Conservation (phyloP, 495 filamentous ascomycete species). For the Lasiosphaeriaceae sp. region DNA sequence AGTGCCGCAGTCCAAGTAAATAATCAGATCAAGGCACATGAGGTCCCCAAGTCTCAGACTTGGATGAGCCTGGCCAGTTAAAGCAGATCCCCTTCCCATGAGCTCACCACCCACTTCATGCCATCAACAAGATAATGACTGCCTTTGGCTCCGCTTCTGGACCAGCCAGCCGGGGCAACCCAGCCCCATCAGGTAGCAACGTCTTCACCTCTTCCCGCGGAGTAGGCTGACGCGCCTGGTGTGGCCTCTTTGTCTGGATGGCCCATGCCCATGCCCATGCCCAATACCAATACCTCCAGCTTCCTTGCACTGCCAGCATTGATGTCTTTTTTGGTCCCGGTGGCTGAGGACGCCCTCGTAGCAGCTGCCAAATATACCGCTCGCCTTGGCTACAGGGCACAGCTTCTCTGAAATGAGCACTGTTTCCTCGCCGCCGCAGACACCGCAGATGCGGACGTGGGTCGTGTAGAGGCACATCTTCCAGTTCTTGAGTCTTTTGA, state of each 20-base stretch:
- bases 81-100: no score
- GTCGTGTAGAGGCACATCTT: constrained; percentile 41
- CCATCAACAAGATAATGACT: neutral
- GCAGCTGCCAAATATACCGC: constrained; percentile 38
- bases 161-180: neutral
- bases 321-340: constrained; percentile 28
- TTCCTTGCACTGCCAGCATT: constrained; percentile 41
- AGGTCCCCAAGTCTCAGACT: no score
- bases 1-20: no score
- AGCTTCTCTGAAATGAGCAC: constrained; percentile 42
- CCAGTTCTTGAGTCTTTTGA: no score
- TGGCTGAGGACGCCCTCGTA: constrained; percentile 26
- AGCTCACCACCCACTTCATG: neutral
- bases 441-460: constrained; percentile 36
- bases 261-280: no score
- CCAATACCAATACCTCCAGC: neutral
- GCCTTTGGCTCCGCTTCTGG: neutral
- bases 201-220: neutral
- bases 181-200: neutral
- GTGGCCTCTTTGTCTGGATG: neutral
- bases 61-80: no score
- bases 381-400: constrained; percentile 27
- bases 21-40: no score
- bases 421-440: constrained; percentile 35
- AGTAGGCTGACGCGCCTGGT: neutral